Percentiles rank a stretch among this genome's conserved stretches.
Conservation (phyloP, 2,329 filamentous ascomycete species). For the Aspergillus fumigatus region DNA sequence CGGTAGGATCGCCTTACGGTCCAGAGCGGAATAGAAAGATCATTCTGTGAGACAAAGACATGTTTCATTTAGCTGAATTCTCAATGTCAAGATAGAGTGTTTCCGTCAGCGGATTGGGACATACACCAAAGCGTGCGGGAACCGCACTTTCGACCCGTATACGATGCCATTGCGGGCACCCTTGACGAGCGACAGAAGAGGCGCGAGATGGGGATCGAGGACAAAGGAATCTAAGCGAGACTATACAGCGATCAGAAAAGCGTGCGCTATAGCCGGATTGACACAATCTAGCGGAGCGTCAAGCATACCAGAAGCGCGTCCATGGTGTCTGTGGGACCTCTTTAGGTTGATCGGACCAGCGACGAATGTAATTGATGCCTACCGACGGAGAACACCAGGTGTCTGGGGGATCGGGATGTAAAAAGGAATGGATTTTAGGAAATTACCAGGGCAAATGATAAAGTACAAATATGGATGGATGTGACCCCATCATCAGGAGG, state of each 20-base stretch:
- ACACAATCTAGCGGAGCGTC: background rate
- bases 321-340: constrained; percentile 30
- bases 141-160: constrained; percentile 95
- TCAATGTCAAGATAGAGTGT: background rate
- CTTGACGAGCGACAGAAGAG: constrained; percentile 81
- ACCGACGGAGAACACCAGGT: constrained; percentile 4
- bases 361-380: constrained; percentile 7
- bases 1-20: constrained; percentile 52
- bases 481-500: background rate
- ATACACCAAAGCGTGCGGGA: constrained; percentile 90
- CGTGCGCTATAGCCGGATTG: constrained; percentile 2
- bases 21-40: constrained; percentile 93
- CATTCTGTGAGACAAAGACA: constrained; percentile 58
- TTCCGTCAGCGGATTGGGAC: constrained; percentile 14
- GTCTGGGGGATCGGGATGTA: constrained; percentile 10
- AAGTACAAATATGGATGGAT: background rate
- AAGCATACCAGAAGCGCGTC: constrained; percentile 31
- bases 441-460: background rate
- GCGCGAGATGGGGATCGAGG: constrained; percentile 79
- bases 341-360: constrained; percentile 15
- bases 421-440: constrained; percentile 4
- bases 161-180: constrained; percentile 93
- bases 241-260: constrained; percentile 39
- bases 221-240: constrained; percentile 68
- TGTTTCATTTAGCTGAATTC: constrained; percentile 16